phyloP scores from a whole-genome alignment of 257 asterid species.

The Henckelia pumila region DNA sequence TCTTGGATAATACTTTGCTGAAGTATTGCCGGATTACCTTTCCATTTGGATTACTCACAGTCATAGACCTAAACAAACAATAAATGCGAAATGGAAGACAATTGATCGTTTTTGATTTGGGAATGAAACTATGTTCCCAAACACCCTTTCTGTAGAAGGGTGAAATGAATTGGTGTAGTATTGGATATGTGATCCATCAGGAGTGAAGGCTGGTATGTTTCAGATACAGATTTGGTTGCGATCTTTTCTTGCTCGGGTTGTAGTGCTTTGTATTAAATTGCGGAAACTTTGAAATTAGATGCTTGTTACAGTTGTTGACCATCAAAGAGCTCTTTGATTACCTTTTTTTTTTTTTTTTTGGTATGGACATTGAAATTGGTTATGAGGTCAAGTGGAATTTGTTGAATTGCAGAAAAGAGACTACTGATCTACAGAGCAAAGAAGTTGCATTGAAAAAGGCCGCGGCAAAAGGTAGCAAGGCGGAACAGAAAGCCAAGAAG shows the following conservation, averaged over 20 bases:
- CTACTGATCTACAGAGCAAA: slow-evolving; percentile 69
- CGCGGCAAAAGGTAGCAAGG: slow-evolving; percentile 96
- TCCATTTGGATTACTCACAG: not conserved
- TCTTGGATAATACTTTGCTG: not conserved
- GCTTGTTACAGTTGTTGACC: not conserved
- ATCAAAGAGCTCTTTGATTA: not conserved
- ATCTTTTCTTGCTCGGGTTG: not conserved
- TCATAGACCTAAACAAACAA: not conserved
- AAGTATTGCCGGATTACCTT: not conserved
- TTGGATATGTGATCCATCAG: not conserved
- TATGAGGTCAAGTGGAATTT: slow-evolving; percentile 7
- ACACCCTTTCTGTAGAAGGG: not conserved
- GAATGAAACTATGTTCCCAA: not conserved
- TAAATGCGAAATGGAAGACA: not conserved
- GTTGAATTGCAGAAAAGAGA: slow-evolving; percentile 72
- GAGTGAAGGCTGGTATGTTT: not conserved
- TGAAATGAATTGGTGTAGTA: not conserved
- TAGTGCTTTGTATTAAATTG: not conserved
- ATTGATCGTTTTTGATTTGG: not conserved
- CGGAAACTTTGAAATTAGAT: not conserved
- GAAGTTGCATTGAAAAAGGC: slow-evolving; percentile 80
- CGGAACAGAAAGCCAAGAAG: slow-evolving; percentile 96
- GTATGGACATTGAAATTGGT: not conserved
- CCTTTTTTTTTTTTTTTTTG: not conserved
- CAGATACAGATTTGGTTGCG: not conserved